These are phyloP conservation scores for Symbiodinium pilosum DNA, from an alignment of 73 alveolate species.

Conservation along the genomic window DNA sequence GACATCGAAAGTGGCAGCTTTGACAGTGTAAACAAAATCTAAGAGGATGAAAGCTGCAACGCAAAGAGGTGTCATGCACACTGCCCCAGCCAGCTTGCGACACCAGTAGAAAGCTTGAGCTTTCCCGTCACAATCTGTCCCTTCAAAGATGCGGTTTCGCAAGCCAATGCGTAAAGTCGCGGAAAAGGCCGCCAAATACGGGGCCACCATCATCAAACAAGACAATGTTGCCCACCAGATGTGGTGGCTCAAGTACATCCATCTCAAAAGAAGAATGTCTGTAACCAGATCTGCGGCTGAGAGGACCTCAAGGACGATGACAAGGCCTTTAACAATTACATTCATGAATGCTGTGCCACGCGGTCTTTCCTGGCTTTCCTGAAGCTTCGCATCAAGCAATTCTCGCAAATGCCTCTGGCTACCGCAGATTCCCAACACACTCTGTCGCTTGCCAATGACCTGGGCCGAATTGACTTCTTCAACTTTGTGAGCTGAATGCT, in stretches of 20 bases:
- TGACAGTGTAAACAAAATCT: conserved; percentile 4
- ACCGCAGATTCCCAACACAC: background rate
- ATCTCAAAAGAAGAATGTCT: background rate
- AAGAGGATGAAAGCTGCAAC: conserved; percentile 14
- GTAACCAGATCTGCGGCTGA: conserved; percentile 10
- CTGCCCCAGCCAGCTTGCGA: background rate
- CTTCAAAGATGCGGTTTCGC: conserved; percentile 31
- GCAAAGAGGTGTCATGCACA: conserved; percentile 40
- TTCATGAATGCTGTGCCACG: background rate
- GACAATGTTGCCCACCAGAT: conserved; percentile 35
- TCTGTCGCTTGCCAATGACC: conserved; percentile 19
- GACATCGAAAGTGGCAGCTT: conserved; percentile 8
- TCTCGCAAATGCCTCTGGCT: background rate
- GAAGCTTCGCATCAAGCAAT: background rate
- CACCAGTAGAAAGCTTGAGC: background rate
- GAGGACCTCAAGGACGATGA: background rate
- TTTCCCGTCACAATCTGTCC: background rate
- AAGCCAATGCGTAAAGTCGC: conserved; percentile 17
- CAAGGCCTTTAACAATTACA: background rate
- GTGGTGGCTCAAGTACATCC: conserved; percentile 30
- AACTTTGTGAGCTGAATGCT: background rate
- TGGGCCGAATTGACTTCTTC: background rate
- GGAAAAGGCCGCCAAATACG: conserved; percentile 35
- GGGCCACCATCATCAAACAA: conserved; percentile 41
- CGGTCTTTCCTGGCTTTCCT: background rate